A percentile compares a stretch with the other conserved stretches of the same genome.
Conservation (phyloP, 352 stramenopile genomes). For the Discostella stelligera region DNA sequence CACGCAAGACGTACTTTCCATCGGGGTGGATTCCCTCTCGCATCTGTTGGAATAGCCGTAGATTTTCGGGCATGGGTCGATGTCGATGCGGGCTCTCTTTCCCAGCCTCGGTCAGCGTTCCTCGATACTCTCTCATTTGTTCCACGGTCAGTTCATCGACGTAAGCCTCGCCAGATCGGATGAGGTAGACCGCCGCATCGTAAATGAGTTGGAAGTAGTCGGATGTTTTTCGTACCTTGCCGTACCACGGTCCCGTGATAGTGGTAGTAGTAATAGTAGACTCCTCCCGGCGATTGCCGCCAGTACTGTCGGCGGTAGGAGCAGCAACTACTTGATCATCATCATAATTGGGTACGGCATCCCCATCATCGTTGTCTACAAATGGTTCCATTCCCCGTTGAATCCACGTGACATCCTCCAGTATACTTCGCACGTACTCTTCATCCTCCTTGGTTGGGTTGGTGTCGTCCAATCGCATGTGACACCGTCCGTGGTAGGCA, state of each 20-base stretch:
- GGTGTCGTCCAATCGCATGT: conserved; percentile 95
- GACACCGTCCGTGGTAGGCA: conserved; percentile 79
- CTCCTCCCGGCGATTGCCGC: too few relatives aligned
- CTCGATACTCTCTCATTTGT: conserved; percentile 82
- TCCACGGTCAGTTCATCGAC: conserved; percentile 82
- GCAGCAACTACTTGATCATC: neutral
- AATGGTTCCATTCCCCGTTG: conserved; percentile 51
- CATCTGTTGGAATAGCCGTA: conserved; percentile 89
- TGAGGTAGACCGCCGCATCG: conserved; percentile 89
- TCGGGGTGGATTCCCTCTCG: conserved; percentile 58
- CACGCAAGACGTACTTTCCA: conserved; percentile 82
- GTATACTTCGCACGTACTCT: conserved; percentile 95
- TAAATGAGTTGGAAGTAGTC: conserved; percentile 94
- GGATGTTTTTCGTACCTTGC: conserved; percentile 85
- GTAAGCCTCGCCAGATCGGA: conserved; percentile 87
- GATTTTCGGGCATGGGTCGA: conserved; percentile 87
- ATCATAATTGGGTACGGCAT: neutral
- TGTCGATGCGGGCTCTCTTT: conserved; percentile 88
- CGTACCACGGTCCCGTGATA: conserved; percentile 70
- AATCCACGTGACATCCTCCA: conserved; percentile 87
- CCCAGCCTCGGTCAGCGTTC: conserved; percentile 70
- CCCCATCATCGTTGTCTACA: conserved; percentile 10
- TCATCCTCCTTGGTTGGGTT: conserved; percentile 91
- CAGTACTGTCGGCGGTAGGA: too few relatives aligned
- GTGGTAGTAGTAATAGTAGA: too few relatives aligned